Conservation (phyloP, 2,329 filamentous ascomycete species). For the Fusarium robinianum region DNA sequence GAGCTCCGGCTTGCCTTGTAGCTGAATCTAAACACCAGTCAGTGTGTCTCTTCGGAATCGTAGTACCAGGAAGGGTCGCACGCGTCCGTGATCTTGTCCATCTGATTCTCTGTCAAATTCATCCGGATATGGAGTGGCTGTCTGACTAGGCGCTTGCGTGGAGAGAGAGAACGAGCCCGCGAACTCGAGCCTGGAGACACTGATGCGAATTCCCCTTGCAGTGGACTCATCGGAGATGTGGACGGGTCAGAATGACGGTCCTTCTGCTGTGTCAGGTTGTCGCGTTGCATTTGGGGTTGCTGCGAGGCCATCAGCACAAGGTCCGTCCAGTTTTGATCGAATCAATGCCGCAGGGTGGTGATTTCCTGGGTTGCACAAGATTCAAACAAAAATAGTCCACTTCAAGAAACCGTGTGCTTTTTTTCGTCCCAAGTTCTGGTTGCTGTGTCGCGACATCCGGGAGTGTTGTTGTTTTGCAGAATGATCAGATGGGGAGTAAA, state of each 20-base stretch:
- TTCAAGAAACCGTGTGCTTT: too few relatives aligned
- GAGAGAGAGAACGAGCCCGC: slow-evolving; percentile 44
- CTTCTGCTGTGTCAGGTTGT: slow-evolving; percentile 18
- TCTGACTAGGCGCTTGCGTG: slow-evolving; percentile 40
- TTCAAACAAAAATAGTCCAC: too few relatives aligned
- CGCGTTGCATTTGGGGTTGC: slow-evolving; percentile 26
- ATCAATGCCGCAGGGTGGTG: too few relatives aligned
- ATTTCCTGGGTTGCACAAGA: too few relatives aligned
- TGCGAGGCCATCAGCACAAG: slow-evolving; percentile 7
- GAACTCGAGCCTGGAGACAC: slow-evolving; percentile 37
- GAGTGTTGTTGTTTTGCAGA: too few relatives aligned
- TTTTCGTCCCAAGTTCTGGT: too few relatives aligned
- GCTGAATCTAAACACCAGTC: slow-evolving; percentile 39
- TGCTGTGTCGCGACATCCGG: too few relatives aligned
- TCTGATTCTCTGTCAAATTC: slow-evolving; percentile 54
- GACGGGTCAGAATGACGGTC: slow-evolving; percentile 33
- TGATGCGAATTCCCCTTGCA: slow-evolving; percentile 47
- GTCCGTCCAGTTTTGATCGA: neutral
- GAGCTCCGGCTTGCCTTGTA: slow-evolving; percentile 39
- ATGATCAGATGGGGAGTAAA: too few relatives aligned
- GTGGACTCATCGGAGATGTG: slow-evolving; percentile 34
- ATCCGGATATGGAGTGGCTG: slow-evolving; percentile 52
- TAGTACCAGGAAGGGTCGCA: slow-evolving; percentile 33
- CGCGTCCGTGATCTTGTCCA: slow-evolving; percentile 54
- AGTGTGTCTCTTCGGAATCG: slow-evolving; percentile 4